Conservation (phyloP, 345 rosid species). For the Triadica sebifera region DNA sequence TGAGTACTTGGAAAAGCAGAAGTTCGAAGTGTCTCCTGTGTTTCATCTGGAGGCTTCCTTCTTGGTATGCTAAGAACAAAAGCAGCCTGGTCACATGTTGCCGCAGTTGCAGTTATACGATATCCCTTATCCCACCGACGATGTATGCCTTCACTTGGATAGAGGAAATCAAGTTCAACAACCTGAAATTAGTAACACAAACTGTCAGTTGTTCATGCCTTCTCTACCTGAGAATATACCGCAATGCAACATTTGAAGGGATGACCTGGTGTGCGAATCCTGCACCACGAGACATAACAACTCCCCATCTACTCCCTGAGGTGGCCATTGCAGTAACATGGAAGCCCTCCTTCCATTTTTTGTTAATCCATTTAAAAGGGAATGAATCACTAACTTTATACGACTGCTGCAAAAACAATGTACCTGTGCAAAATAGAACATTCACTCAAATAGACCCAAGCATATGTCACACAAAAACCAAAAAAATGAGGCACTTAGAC, state of each 20-base stretch:
- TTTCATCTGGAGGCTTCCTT: conserved; percentile 72
- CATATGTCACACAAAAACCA: not conserved
- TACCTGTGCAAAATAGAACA: conserved; percentile 44
- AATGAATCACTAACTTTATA: conserved; percentile 92
- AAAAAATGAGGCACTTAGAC: conserved; percentile 6
- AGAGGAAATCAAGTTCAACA: conserved; percentile 92
- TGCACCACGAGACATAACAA: conserved; percentile 96
- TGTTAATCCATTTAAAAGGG: conserved; percentile 96
- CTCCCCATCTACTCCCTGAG: conserved; percentile 87
- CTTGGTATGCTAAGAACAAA: conserved; percentile 76
- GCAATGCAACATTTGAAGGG: not conserved
- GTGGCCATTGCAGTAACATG: conserved; percentile 92
- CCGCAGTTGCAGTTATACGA: conserved; percentile 93
- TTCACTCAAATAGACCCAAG: not conserved
- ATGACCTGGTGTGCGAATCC: conserved; percentile 77
- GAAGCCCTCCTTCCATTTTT: conserved; percentile 96
- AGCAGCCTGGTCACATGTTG: conserved; percentile 95
- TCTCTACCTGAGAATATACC: not conserved
- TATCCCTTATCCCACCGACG: conserved; percentile 82
- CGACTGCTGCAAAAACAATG: conserved; percentile 79
- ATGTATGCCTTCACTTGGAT: conserved; percentile 97
- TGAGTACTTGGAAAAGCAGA: conserved; percentile 82
- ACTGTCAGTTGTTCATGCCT: not conserved
- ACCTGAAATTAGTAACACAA: conserved; percentile 47
- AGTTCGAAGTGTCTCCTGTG: conserved; percentile 95